Base-by-base conservation (phyloP, 2,329 filamentous ascomycete genomes). In the Neofusicoccum parvum region DNA sequence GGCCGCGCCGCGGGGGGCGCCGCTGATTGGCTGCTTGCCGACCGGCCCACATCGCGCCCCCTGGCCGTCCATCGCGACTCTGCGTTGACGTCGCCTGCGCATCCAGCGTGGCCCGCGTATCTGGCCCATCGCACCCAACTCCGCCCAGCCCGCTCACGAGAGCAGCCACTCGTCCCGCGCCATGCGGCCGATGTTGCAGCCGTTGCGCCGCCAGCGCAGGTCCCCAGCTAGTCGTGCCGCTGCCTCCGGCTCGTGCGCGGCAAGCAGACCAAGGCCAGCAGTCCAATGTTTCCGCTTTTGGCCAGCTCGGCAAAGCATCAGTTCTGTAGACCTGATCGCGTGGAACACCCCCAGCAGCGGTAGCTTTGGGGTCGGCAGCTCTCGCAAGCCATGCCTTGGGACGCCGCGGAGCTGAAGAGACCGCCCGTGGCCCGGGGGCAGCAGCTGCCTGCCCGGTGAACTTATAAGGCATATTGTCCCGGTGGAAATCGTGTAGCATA, bases 111-210 rank as follows among this genome's bases (percentile, higher is more conserved):
- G 48, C 23, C 48, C 48, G 48, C 48, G 27, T 43, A 20, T 48
- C 56, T 20, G 14, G 56, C n/a, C 41, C 43, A 37, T 10, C 43
- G 53, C 37, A 32, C 39, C 43, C 56, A 49, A 3, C 56, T 60
- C 56, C 56, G 56, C 34, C 12, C 37, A 20, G 43, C 37, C 53
- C 36, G 54, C 56, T 60, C 56, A 60, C 56, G 56, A 60, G 56
- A 60, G 56, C 56, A 60, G 56, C 56, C 56, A 60, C 56, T 17
- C 7, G 10, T n/a, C 39, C 17, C 39, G 39, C 56, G 54, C 56
- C n/a, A 46, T 37, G 56, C 56, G 34, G 45, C 23, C 27, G 32
- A 60, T 23, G 56, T 60, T 60, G 56, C 56, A 60, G 12, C 17
- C 27, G 43, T 27, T 17, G 39, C 15, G 50, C 32, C 48, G 50